Percentiles rank a stretch among this genome's conserved stretches.
Evolutionary conservation across 2,329 filamentous ascomycete species (phyloP).

Genomic region (Fusarium clavum): DNA sequence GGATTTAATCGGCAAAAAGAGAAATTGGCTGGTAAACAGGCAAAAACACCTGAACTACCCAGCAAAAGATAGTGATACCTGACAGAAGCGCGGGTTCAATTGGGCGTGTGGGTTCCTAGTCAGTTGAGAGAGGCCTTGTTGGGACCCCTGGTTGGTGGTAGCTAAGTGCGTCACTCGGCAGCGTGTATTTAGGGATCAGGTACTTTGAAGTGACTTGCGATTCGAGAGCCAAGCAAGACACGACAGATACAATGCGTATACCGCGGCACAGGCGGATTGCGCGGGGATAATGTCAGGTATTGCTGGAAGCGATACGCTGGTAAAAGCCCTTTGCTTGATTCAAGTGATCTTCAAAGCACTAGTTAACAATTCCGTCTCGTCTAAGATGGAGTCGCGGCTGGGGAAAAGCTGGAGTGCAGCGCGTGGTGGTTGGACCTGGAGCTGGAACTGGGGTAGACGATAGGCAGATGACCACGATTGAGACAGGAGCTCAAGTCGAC

Average conservation of each 20-base stretch:
- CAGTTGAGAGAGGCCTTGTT: slow-evolving; percentile 36
- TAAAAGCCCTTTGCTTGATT: slow-evolving; percentile 12
- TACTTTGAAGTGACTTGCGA: slow-evolving; percentile 43
- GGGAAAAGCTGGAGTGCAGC: slow-evolving; percentile 39
- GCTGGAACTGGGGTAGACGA: slow-evolving; percentile 25
- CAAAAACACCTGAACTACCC: slow-evolving; percentile 9
- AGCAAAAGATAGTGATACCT: slow-evolving; percentile 31
- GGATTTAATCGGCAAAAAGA: slow-evolving; percentile 21
- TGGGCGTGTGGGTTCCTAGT: slow-evolving; percentile 32
- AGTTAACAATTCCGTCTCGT: slow-evolving; percentile 8
- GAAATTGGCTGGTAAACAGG: slow-evolving; percentile 16
- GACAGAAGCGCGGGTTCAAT: slow-evolving; percentile 25
- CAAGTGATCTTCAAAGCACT: slow-evolving; percentile 22
- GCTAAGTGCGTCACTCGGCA: slow-evolving; percentile 40
- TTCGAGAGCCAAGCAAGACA: slow-evolving; percentile 13
- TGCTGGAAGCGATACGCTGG: slow-evolving; percentile 8
- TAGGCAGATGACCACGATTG: slow-evolving; percentile 41
- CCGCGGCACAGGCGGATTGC: slow-evolving; percentile 34
- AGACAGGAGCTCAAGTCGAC: slow-evolving; percentile 33
- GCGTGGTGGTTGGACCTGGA: slow-evolving; percentile 17
- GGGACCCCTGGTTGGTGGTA: slow-evolving; percentile 38
- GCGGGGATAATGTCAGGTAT: slow-evolving; percentile 30
- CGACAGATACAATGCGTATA: slow-evolving; percentile 16
- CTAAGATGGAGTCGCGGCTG: slow-evolving; percentile 21
- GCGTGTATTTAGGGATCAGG: slow-evolving; percentile 36